Percentiles rank a stretch among this genome's conserved stretches.
These are phyloP conservation scores for Pouteria campechiana DNA, from an alignment of 179 eudicot genomes.

Conservation along the genomic window DNA sequence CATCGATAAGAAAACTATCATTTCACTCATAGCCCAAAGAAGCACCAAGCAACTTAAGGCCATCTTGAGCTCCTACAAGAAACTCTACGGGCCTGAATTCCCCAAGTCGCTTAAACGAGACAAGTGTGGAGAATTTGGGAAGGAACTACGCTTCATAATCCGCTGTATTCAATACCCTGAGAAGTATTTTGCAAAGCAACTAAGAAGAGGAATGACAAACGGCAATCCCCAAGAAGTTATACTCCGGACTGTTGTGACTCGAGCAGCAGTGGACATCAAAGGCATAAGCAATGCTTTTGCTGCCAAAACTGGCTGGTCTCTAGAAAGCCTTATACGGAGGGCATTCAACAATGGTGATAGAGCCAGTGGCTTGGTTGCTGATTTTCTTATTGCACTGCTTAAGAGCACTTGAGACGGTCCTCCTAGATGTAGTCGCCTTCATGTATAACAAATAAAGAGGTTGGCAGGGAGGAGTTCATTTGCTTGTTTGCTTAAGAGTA, in stretches of 20 bases:
- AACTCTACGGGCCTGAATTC: constrained; percentile 4
- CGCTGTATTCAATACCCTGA: background rate
- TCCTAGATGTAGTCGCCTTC: no score
- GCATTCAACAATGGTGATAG: background rate
- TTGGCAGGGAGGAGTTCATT: no score
- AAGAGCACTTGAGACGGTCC: no score
- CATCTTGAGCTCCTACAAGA: constrained; percentile 2
- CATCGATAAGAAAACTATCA: constrained; percentile 3
- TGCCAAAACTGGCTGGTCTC: constrained; percentile 6
- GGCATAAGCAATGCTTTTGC: constrained; percentile 1
- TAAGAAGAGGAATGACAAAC: background rate
- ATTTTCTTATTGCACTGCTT: constrained; percentile 1
- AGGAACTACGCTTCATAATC: background rate
- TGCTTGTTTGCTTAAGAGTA: no score
- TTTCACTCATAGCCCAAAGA: background rate
- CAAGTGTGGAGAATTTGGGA: constrained; percentile 4
- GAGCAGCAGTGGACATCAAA: constrained; percentile 1
- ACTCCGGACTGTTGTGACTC: background rate
- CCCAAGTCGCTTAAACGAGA: constrained; percentile 3
- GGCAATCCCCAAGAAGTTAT: background rate
- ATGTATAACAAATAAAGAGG: no score
- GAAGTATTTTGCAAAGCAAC: constrained; percentile 1
- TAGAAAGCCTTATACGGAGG: constrained; percentile 2
- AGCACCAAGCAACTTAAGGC: background rate
- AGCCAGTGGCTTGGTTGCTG: background rate